Evolutionary conservation across 2,329 filamentous ascomycete species (phyloP).

Genomic region (Erysiphe pulchra): DNA sequence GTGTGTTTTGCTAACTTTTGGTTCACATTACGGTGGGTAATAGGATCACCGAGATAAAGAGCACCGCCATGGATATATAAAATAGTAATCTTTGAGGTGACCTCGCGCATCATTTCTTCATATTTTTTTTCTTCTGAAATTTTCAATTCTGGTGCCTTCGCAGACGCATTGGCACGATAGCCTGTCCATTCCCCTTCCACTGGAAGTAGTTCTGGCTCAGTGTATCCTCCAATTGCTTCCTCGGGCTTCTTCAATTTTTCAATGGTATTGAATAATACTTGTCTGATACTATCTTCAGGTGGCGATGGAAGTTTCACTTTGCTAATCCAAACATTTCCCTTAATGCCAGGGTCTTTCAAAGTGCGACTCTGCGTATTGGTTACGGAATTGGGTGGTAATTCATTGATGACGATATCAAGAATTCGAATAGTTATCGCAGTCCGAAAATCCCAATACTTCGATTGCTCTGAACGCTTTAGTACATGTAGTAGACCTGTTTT

Average conservation of each 20-base stretch:
- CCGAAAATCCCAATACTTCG: constrained; percentile 52
- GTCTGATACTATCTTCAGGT: constrained; percentile 25
- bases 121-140: constrained; percentile 41
- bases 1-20: constrained; percentile 38
- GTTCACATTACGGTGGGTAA: constrained; percentile 31
- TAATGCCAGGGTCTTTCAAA: constrained; percentile 38
- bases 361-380: constrained; percentile 36
- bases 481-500: constrained; percentile 36
- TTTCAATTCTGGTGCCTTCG: constrained; percentile 23
- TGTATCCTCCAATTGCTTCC: constrained; percentile 14
- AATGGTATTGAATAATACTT: constrained; percentile 31
- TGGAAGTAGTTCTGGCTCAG: constrained; percentile 24
- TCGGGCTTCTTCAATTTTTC: constrained; percentile 21
- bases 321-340: constrained; percentile 61
- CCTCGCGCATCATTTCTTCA: constrained; percentile 38
- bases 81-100: constrained; percentile 32
- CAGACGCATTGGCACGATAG: constrained; percentile 28
- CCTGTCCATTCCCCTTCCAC: constrained; percentile 58
- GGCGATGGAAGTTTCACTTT: constrained; percentile 38
- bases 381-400: constrained; percentile 17
- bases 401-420: constrained; percentile 35
- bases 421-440: constrained; percentile 49
- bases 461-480: constrained; percentile 40
- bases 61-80: constrained; percentile 58
- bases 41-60: constrained; percentile 46